Conservation (phyloP, 768 basidiomycete genomes). For the Chalciporus piperatus region DNA sequence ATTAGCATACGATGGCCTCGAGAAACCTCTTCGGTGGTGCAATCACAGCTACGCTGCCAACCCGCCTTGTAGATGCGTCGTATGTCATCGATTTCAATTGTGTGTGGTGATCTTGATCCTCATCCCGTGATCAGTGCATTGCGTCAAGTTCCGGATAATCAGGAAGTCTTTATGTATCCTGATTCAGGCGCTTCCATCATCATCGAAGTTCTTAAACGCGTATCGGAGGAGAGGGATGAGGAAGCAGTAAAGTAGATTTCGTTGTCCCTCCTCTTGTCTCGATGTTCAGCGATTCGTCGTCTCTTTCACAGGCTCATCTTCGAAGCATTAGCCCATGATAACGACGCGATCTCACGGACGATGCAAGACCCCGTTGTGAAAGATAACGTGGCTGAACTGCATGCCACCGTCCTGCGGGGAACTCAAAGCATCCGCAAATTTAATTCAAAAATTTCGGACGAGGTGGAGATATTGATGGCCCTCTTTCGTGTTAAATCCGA, state of each 20-base stretch:
- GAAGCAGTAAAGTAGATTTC: conserved; percentile 67
- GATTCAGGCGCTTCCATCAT: conserved; percentile 71
- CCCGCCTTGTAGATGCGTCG: conserved; percentile 78
- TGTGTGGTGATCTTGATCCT: neutral
- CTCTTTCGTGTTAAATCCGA: conserved; percentile 67
- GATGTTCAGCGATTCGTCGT: conserved; percentile 8
- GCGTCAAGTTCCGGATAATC: conserved; percentile 90
- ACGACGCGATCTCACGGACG: conserved; percentile 54
- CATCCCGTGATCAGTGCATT: conserved; percentile 40
- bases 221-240: conserved; percentile 49
- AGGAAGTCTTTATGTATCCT: conserved; percentile 86
- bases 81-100: conserved; percentile 40
- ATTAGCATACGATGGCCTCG: conserved; percentile 9
- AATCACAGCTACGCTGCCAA: conserved; percentile 60
- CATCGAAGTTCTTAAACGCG: conserved; percentile 79
- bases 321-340: conserved; percentile 87
- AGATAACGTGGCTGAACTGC: conserved; percentile 44
- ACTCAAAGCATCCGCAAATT: conserved; percentile 76
- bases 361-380: conserved; percentile 46
- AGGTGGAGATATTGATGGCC: conserved; percentile 74
- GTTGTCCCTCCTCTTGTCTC: conserved; percentile 1
- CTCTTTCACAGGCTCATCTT: conserved; percentile 75
- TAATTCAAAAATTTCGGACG: conserved; percentile 56
- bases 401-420: conserved; percentile 63
- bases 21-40: conserved; percentile 79